Base-by-base conservation (phyloP, 2,329 filamentous ascomycete species). In the Botryosphaeria agaves region DNA sequence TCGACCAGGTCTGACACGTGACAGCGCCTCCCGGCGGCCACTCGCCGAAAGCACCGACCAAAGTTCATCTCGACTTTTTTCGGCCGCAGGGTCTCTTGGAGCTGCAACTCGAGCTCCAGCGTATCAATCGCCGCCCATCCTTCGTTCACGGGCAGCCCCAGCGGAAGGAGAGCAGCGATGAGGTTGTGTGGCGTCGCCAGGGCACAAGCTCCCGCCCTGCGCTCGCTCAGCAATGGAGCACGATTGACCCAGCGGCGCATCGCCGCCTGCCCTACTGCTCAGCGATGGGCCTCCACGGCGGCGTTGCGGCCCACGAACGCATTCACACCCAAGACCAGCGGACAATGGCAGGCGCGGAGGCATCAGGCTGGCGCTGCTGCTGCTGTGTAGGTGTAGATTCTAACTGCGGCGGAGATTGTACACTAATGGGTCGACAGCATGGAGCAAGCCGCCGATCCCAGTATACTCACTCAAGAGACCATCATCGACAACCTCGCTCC, bases 401-500 rank as follows among this genome's bases (percentile, higher is more conserved):
- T 17, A 17, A 29, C 9, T 19, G 8, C 23, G 9, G 18, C n/a
- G 6, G 14, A 21, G n/a, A 11, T 16, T 9, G 2, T n/a, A 3
- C 16, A 19, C 35, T 37, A 25, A 39, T 26, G 14, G 7, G 7
- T 25, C 5, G 9, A 12, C 43, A 65, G 62, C 34, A 53, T 65
- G 29, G 68, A 73, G 45, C 59, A 71, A 41, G 71, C 70, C 11
- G 57, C 62, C 25, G 59, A 62, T 30, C 69, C 71, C 6, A 60
- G 62, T 25, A 51, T 55, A 26, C 56, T 77, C 30, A 62, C 69
- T 2, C 69, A 75, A 48, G 63, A 72, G 33, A 64, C 66, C 12
- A 76, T 91, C 38, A 76, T 84, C 31, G 72, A 79, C 42, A 85
- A 84, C 49, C 76, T 94, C 55, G 72, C 75, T 43, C 72, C 81